These are phyloP conservation scores for Benincasa hispida DNA, from an alignment of 306 rosid species.

Conservation along the genomic window DNA sequence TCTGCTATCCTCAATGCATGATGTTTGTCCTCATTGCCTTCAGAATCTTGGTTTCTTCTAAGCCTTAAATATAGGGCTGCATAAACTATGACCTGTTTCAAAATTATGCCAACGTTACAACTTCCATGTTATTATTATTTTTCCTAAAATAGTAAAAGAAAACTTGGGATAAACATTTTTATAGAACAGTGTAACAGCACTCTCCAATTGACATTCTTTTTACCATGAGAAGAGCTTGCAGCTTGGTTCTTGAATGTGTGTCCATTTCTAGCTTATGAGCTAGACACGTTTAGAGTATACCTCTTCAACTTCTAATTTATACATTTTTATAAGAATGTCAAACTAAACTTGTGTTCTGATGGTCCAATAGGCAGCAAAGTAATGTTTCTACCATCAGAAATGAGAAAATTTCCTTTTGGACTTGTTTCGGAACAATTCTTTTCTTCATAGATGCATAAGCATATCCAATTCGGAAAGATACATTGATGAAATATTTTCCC, in stretches of 20 bases:
- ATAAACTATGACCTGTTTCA: constrained; percentile 49
- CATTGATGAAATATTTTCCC: neutral
- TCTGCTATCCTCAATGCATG: constrained; percentile 50
- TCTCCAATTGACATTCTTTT: neutral
- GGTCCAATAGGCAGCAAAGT: neutral
- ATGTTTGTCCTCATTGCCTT: constrained; percentile 29
- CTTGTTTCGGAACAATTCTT: neutral
- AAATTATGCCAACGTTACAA: neutral
- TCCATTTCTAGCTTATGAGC: neutral
- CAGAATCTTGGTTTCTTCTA: constrained; percentile 13
- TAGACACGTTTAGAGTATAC: neutral
- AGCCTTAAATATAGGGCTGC: constrained; percentile 54
- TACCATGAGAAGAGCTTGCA: neutral
- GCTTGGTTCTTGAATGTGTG: neutral
- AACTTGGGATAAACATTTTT: neutral
- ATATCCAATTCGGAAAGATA: neutral
- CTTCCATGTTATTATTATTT: neutral
- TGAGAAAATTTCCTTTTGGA: neutral
- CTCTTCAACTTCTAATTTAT: neutral
- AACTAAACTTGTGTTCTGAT: neutral
- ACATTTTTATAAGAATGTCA: neutral
- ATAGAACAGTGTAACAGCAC: too few relatives aligned
- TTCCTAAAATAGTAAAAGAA: neutral
- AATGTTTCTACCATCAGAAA: neutral
- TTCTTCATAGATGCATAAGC: neutral